A percentile compares a stretch with the other conserved stretches of the same genome.
phyloP scores from a whole-genome alignment of 2,329 filamentous ascomycete genomes.

The Sclerotinia sclerotiorum region DNA sequence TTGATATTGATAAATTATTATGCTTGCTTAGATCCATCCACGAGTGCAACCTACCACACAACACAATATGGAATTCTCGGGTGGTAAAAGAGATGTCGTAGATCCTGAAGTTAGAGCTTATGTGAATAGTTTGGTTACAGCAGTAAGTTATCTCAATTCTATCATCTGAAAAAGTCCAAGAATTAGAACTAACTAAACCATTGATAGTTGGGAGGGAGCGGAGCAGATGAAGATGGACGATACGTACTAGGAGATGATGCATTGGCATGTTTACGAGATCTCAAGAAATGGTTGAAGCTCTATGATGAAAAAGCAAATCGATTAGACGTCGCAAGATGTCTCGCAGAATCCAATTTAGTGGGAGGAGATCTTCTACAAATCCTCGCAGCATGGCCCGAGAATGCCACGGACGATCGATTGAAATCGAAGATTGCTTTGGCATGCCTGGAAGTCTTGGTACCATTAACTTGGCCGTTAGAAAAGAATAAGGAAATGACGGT shows the following conservation, averaged over 20 bases:
- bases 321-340: constrained; percentile 89
- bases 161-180: constrained; percentile 18
- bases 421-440: constrained; percentile 78
- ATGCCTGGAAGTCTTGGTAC: constrained; percentile 86
- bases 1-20: constrained; percentile 9
- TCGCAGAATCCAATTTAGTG: constrained; percentile 90
- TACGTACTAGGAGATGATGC: constrained; percentile 94
- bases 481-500: constrained; percentile 80
- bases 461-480: constrained; percentile 91
- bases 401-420: constrained; percentile 68
- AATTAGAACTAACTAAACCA: constrained; percentile 28
- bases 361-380: constrained; percentile 89
- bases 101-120: constrained; percentile 92
- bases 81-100: constrained; percentile 61
- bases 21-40: neutral
- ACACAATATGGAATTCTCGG: constrained; percentile 54
- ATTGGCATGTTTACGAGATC: constrained; percentile 84
- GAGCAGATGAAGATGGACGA: constrained; percentile 72
- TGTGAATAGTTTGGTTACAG: constrained; percentile 89
- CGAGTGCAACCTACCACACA: constrained; percentile 12
- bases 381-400: constrained; percentile 76
- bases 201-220: constrained; percentile 78
- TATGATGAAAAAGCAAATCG: constrained; percentile 93
- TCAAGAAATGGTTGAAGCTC: constrained; percentile 92
- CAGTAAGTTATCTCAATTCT: constrained; percentile 48